phyloP scores from a whole-genome alignment of 2,329 filamentous ascomycete genomes.

The Claviceps monticola region DNA sequence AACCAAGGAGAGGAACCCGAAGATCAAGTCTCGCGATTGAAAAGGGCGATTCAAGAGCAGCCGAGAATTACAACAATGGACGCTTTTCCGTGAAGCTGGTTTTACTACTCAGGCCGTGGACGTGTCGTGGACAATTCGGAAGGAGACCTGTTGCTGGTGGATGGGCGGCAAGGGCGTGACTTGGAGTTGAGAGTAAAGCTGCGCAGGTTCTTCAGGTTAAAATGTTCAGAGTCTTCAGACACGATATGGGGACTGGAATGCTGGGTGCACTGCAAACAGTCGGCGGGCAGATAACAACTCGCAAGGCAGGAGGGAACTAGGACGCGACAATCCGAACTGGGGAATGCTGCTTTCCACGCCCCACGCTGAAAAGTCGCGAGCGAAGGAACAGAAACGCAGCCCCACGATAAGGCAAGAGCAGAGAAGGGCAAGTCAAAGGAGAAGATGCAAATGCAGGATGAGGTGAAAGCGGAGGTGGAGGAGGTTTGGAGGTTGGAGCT shows the following conservation, averaged over 20 bases:
- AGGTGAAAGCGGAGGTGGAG: neutral
- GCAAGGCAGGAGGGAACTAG: neutral
- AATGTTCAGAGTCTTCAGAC: neutral
- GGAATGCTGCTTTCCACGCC: neutral
- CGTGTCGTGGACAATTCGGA: neutral
- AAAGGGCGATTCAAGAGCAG: neutral
- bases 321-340: conserved; percentile 1
- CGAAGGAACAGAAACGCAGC: neutral
- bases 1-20: neutral
- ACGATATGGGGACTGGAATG: conserved; percentile 7
- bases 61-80: neutral
- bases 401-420: conserved; percentile 1
- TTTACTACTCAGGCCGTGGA: neutral
- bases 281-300: conserved; percentile 1
- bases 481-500: neutral
- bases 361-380: neutral
- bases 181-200: neutral
- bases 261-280: conserved; percentile 7
- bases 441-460: neutral
- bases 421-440: neutral
- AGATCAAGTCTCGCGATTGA: neutral
- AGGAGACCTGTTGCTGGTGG: neutral
- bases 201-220: conserved; percentile 1
- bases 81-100: neutral
- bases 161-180: neutral